These are phyloP conservation scores for Pythium volutum DNA, from an alignment of 352 stramenopile genomes.

Conservation along the genomic window DNA sequence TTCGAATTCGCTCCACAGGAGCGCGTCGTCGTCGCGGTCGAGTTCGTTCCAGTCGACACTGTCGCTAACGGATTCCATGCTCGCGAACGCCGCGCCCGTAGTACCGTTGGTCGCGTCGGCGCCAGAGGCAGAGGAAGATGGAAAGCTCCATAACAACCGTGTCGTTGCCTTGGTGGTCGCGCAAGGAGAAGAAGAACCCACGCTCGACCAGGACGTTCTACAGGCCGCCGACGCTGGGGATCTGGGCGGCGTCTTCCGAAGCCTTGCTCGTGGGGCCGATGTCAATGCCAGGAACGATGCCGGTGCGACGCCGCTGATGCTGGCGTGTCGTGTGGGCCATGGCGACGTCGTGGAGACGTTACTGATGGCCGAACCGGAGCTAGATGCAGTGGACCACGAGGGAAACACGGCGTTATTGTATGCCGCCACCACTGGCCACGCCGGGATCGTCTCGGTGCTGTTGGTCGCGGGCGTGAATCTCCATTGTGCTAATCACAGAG, in stretches of 20 bases:
- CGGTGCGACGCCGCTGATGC: not conserved
- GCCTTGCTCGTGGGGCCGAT: not conserved
- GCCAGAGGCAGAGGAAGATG: not conserved
- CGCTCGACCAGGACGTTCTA: not conserved
- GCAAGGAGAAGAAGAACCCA: not conserved
- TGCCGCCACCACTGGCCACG: not conserved
- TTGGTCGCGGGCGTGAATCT: not conserved
- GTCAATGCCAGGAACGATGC: not conserved
- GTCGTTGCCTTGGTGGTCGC: not conserved
- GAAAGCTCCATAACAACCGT: not conserved
- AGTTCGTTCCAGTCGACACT: not conserved
- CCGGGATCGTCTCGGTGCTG: not conserved
- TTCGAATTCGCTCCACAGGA: not conserved
- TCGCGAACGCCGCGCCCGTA: not conserved
- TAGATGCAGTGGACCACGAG: not conserved
- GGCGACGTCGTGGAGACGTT: not conserved
- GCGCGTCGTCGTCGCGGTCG: too few species aligned
- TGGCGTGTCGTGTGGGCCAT: not conserved
- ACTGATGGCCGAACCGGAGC: not conserved
- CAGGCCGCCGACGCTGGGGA: not conserved
- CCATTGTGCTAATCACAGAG: not conserved
- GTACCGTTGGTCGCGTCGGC: not conserved
- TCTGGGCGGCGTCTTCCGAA: not conserved
- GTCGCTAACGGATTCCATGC: constrained; percentile 4
- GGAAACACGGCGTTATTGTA: not conserved